phyloP scores from a whole-genome alignment of 805 yeast species.

The Metschnikowia sp. region DNA sequence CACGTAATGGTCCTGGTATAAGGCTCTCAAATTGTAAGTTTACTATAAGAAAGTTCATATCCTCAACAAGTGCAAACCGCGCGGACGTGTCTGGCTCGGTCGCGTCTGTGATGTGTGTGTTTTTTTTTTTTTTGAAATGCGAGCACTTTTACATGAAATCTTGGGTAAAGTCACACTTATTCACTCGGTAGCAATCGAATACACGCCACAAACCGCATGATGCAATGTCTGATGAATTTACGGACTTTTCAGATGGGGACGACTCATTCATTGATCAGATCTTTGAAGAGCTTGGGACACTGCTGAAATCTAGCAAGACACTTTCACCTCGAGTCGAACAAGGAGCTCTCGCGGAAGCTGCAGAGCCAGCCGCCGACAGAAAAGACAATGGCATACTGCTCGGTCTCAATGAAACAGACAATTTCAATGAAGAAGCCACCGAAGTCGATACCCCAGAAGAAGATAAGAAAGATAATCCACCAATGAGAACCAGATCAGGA shows the following conservation, averaged over 20 bases:
- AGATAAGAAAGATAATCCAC: not conserved
- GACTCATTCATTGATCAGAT: not conserved
- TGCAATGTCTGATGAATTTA: conserved; percentile 1
- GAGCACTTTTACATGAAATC: too few relatives aligned
- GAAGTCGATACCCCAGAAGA: not conserved
- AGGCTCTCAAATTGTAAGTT: too few relatives aligned
- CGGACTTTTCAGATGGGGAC: not conserved
- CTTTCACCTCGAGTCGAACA: not conserved
- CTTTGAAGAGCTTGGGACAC: conserved; percentile 1
- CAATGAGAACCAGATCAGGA: too few relatives aligned
- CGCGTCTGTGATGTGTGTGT: too few relatives aligned
- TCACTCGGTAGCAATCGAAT: too few relatives aligned
- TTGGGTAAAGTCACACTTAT: too few relatives aligned
- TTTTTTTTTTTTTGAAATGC: too few relatives aligned
- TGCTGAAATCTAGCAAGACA: not conserved
- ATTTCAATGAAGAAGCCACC: not conserved
- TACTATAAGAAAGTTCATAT: too few relatives aligned
- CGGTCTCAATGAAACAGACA: not conserved
- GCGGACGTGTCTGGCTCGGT: too few relatives aligned
- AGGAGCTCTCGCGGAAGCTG: not conserved
- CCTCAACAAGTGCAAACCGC: too few relatives aligned
- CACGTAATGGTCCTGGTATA: too few relatives aligned
- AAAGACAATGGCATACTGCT: not conserved
- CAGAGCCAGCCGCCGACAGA: not conserved
- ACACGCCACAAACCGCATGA: not conserved